Conservation (phyloP, 2,329 filamentous ascomycete species). For the Pestalotiopsis sp. region DNA sequence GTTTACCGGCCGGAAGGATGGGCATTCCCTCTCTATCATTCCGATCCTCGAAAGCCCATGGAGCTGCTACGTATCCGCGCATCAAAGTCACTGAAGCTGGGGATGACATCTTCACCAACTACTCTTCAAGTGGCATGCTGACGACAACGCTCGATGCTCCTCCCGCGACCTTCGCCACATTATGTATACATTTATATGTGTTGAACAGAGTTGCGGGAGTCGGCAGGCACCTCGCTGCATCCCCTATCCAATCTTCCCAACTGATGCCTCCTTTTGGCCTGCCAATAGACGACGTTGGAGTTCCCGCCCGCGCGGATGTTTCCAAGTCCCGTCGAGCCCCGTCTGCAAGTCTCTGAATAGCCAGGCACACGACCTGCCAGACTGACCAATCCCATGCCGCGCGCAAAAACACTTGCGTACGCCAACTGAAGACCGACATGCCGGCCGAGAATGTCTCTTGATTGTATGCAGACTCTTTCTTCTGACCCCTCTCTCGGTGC, state of each 20-base stretch:
- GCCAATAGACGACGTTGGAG: not conserved
- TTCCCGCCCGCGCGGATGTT: not conserved
- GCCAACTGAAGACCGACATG: not conserved
- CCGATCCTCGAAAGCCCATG: too few species aligned
- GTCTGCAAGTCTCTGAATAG: constrained; percentile 6
- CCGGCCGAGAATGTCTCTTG: not conserved
- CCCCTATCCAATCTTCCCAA: too few species aligned
- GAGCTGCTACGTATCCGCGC: too few species aligned
- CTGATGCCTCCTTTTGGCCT: too few species aligned
- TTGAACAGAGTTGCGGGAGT: not conserved
- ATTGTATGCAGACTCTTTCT: not conserved
- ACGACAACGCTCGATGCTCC: not conserved
- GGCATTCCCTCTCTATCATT: too few species aligned
- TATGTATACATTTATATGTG: not conserved
- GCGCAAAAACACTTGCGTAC: not conserved
- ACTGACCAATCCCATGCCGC: not conserved
- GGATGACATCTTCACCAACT: too few species aligned
- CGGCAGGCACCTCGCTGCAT: not conserved
- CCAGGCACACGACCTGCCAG: not conserved
- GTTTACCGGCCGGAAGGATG: too few species aligned
- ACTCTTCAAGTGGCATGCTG: too few species aligned
- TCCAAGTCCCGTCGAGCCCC: not conserved
- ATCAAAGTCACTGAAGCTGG: too few species aligned
- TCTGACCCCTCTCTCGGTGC: not conserved
- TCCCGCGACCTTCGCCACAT: not conserved